Base-by-base conservation (phyloP, 2,329 filamentous ascomycete species). In the Pseudogymnoascus sp. region DNA sequence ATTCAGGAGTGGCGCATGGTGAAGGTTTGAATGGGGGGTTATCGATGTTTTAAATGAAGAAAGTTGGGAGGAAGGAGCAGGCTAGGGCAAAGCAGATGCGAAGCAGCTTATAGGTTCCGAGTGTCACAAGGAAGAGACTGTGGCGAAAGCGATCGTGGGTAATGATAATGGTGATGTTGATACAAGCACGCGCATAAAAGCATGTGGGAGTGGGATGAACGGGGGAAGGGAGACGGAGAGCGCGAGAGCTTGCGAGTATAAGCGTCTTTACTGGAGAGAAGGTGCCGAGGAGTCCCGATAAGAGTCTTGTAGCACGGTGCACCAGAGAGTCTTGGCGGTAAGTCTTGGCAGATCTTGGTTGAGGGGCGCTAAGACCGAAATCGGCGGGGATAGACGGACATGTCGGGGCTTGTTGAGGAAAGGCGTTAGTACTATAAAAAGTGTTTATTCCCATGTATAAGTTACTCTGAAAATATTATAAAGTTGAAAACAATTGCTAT, bases 341-440 rank as follows among this genome's bases (percentile, higher is more conserved):
- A n/a, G n/a, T n/a, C n/a, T n/a, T n/a, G n/a, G n/a, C n/a, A n/a
- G 43, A 50, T 50, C 43, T 50, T 50, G 24, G 43, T 50, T 50
- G 43, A 50, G 43, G 43, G 24, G 7, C 43, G 43, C 43, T 50
- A 50, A 50, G 24, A 14, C 43, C 43, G 43, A 50, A 50, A 50
- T 26, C 43, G 43, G 43, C 43, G 24, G 43, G 43, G 43, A 50
- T 50, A 50, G 14, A n/a, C 43, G 43, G 43, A 50, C 24, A 28
- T 50, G 24, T 50, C 43, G 43, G 43, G 43, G 43, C 43, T 50
- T 50, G 43, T 50, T 50, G 43, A 50, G 43, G 43, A 8, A 28
- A 50, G 22, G 22, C 24, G 43, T 28, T 14, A 3, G 40, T 43
- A n/a, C n/a, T n/a, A n/a, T n/a, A n/a, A n/a, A n/a, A n/a, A n/a